Evolutionary conservation across 75 land plant genomes (phyloP).

Genomic region (Gnetum montanum): DNA sequence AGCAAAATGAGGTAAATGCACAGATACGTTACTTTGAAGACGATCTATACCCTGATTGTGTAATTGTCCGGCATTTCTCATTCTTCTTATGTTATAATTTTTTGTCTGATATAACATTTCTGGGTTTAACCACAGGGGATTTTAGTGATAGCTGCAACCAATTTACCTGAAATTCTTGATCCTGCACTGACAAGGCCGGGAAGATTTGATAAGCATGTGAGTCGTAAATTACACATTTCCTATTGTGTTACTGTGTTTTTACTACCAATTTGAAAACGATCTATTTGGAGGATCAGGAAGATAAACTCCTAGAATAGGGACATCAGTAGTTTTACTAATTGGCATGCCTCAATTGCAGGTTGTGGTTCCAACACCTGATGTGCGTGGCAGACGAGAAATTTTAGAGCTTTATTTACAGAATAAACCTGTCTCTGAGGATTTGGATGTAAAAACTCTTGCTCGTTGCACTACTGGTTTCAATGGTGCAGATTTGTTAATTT

Average conservation of each 20-base stretch:
- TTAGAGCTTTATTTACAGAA: constrained; percentile 93
- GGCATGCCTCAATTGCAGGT: constrained; percentile 62
- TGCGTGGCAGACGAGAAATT: constrained; percentile 95
- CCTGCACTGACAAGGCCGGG: constrained; percentile 96
- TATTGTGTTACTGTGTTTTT: too few species aligned
- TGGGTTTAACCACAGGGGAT: constrained; percentile 80
- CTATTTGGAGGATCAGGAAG: too few species aligned
- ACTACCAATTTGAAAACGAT: too few species aligned
- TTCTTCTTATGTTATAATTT: too few species aligned
- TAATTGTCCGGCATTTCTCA: too few species aligned
- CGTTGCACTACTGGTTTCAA: constrained; percentile 98
- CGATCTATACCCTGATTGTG: too few species aligned
- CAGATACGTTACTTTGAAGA: too few species aligned
- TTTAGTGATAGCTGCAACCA: constrained; percentile 98
- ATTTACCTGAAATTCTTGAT: constrained; percentile 94
- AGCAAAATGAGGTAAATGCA: constrained; percentile 98
- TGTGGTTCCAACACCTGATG: constrained; percentile 99
- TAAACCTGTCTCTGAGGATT: constrained; percentile 57
- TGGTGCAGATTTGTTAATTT: constrained; percentile 63
- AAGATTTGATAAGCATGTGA: constrained; percentile 93
- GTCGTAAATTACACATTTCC: too few species aligned
- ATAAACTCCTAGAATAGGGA: too few species aligned
- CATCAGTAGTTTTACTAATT: background rate
- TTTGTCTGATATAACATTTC: too few species aligned
- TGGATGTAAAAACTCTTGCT: constrained; percentile 86